These are phyloP conservation scores for Colletotrichum tamarilloi DNA, from an alignment of 2,329 filamentous ascomycete species.

Conservation along the genomic window DNA sequence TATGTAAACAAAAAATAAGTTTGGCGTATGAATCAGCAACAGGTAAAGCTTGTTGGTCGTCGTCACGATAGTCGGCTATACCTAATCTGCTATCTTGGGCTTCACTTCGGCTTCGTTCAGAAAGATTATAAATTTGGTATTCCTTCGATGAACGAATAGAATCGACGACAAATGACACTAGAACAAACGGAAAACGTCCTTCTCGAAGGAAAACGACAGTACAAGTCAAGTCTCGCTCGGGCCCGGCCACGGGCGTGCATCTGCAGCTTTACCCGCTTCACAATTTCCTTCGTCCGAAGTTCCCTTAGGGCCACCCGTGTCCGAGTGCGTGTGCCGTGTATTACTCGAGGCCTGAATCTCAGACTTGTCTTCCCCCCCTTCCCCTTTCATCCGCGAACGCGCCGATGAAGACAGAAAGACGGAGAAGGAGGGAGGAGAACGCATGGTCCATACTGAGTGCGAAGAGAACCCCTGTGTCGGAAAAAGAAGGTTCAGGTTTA, in stretches of 20 bases:
- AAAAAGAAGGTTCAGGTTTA: not conserved
- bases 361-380: not conserved
- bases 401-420: not conserved
- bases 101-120: too few species aligned
- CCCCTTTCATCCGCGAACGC: not conserved
- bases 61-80: not conserved
- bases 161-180: not conserved
- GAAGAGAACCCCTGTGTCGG: not conserved
- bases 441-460: slow-evolving; percentile 3
- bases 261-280: not conserved
- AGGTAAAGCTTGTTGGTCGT: not conserved
- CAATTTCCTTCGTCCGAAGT: slow-evolving; percentile 21
- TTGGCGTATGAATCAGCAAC: not conserved
- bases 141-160: not conserved
- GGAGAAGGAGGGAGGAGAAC: not conserved
- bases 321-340: not conserved
- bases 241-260: slow-evolving; percentile 4
- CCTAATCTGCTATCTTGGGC: not conserved
- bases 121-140: not conserved
- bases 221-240: slow-evolving; percentile 10
- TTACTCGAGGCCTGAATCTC: not conserved
- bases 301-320: not conserved
- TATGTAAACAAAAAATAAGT: not conserved
- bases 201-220: not conserved
- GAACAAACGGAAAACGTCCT: not conserved